phyloP scores from a whole-genome alignment of 345 rosid genomes.

The Eucalyptus shirleyi region DNA sequence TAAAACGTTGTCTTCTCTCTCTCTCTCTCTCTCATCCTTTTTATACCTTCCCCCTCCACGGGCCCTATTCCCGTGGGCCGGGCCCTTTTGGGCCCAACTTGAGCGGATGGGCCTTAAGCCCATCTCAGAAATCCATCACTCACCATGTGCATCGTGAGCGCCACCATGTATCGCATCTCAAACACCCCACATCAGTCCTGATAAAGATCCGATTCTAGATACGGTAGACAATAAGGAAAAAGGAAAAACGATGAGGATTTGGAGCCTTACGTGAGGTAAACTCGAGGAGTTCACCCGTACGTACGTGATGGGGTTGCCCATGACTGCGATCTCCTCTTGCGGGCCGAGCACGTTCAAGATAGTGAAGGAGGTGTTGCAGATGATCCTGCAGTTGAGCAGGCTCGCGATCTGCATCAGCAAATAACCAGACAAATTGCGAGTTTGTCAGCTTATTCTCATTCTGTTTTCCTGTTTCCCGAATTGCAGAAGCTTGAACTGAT shows the following conservation, averaged over 20 bases:
- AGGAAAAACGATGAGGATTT: neutral
- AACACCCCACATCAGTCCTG: neutral
- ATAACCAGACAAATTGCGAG: neutral
- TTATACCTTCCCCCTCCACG: too few relatives aligned
- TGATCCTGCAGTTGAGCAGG: conserved; percentile 24
- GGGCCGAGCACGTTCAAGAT: conserved; percentile 43
- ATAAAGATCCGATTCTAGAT: neutral
- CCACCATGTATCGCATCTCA: conserved; percentile 6
- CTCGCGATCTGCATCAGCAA: conserved; percentile 18
- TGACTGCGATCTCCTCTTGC: conserved; percentile 18
- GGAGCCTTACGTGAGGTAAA: conserved; percentile 26
- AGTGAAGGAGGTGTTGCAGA: conserved; percentile 36
- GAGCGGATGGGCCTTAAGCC: too few relatives aligned
- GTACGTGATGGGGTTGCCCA: conserved; percentile 18
- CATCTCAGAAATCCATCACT: too few relatives aligned
- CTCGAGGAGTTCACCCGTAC: conserved; percentile 22
- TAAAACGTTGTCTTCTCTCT: too few relatives aligned
- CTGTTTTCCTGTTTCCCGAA: neutral
- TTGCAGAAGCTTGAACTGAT: neutral
- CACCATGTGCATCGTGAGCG: conserved; percentile 27
- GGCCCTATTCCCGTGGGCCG: too few relatives aligned
- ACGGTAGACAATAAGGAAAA: too few relatives aligned
- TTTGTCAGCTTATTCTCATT: neutral
- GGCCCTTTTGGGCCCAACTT: too few relatives aligned
- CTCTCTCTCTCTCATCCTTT: too few relatives aligned